These are phyloP conservation scores for Metarhizium guizhouense DNA, from an alignment of 2,329 filamentous ascomycete genomes.

Conservation along the genomic window DNA sequence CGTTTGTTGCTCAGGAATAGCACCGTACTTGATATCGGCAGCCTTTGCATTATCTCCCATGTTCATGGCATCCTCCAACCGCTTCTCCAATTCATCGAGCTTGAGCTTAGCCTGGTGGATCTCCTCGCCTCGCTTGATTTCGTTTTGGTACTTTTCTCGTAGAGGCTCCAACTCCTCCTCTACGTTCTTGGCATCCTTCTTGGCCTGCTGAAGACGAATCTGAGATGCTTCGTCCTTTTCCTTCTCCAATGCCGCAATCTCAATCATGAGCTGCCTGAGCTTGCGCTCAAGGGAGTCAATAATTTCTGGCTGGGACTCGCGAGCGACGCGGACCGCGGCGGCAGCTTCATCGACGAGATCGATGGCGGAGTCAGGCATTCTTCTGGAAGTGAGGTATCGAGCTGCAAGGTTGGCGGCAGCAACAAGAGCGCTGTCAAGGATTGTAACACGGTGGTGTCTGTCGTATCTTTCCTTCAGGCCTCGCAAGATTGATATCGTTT, in stretches of 20 bases:
- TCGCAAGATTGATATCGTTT: conserved; percentile 96
- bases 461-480: conserved; percentile 97
- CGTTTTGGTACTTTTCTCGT: conserved; percentile 89
- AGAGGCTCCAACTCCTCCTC: conserved; percentile 87
- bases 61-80: conserved; percentile 87
- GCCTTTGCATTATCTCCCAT: conserved; percentile 76
- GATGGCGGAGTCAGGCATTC: conserved; percentile 92
- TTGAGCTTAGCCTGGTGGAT: conserved; percentile 95
- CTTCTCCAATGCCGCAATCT: conserved; percentile 88
- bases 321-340: conserved; percentile 87
- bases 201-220: conserved; percentile 70
- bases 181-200: conserved; percentile 86
- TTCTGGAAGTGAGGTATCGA: conserved; percentile 82
- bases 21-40: conserved; percentile 93
- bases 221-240: conserved; percentile 94
- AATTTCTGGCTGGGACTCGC: conserved; percentile 92
- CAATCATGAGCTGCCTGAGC: conserved; percentile 85
- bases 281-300: conserved; percentile 91
- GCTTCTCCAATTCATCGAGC: conserved; percentile 82
- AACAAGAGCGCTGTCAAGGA: conserved; percentile 88
- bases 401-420: conserved; percentile 84
- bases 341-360: conserved; percentile 95
- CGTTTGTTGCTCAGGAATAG: conserved; percentile 82
- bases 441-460: conserved; percentile 95
- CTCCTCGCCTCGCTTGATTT: conserved; percentile 82